These are phyloP conservation scores for Solanum medicagineum DNA, from an alignment of 257 asterid genomes.

Conservation along the genomic window DNA sequence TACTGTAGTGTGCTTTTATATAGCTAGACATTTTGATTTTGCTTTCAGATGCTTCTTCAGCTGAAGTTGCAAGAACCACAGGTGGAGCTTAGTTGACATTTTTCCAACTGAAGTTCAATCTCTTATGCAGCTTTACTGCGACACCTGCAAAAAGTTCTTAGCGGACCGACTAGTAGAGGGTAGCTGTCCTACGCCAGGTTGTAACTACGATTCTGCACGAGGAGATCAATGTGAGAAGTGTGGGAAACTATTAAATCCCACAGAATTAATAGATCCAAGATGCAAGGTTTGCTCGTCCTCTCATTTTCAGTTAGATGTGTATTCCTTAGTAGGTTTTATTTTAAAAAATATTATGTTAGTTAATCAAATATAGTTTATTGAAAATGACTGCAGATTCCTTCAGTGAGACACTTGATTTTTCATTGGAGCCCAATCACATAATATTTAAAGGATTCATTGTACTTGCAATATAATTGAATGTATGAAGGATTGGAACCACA, in stretches of 20 bases:
- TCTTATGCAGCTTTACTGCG: conserved; percentile 56
- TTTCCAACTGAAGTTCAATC: not conserved
- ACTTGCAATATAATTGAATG: not conserved
- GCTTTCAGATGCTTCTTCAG: not conserved
- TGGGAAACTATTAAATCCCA: conserved; percentile 77
- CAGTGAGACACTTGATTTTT: not conserved
- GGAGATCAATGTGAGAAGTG: conserved; percentile 96
- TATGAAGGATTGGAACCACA: not conserved
- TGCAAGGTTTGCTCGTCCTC: conserved; percentile 56
- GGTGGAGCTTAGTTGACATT: not conserved
- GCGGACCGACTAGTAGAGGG: conserved; percentile 95
- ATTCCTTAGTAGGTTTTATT: not conserved
- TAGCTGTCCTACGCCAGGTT: conserved; percentile 66
- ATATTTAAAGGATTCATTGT: not conserved
- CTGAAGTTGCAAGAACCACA: not conserved
- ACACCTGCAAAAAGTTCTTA: conserved; percentile 62
- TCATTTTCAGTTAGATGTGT: not conserved
- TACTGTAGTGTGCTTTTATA: not conserved
- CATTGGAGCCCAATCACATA: not conserved
- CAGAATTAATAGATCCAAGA: conserved; percentile 73
- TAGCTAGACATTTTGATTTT: not conserved
- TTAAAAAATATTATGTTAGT: not conserved
- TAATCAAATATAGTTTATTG: not conserved
- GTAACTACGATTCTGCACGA: conserved; percentile 79
- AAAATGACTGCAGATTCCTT: not conserved